Evolutionary conservation across 1,139 yeast genomes (phyloP).

Genomic region (Protomyces pachydermus): DNA sequence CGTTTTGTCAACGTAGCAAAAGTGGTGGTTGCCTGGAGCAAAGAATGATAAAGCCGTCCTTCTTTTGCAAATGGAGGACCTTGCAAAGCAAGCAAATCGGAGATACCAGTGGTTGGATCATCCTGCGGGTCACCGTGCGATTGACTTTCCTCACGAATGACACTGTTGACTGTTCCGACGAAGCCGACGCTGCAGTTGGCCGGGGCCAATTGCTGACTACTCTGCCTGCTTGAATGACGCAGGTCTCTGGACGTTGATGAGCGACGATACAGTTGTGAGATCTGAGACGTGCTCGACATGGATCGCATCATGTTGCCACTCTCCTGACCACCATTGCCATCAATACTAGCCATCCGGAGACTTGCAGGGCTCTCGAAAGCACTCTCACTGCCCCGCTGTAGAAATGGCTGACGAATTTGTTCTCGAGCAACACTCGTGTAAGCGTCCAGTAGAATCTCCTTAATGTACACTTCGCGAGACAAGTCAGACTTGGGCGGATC

Average conservation of each 20-base stretch:
- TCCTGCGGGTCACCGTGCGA: neutral
- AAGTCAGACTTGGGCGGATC: neutral
- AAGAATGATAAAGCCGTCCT: slow-evolving; percentile 57
- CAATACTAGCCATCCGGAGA: neutral
- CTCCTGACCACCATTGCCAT: neutral
- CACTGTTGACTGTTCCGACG: slow-evolving; percentile 37
- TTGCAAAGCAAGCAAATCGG: slow-evolving; percentile 56
- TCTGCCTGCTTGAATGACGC: slow-evolving; percentile 18
- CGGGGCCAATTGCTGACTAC: neutral
- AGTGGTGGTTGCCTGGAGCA: slow-evolving; percentile 40
- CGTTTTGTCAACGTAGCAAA: neutral
- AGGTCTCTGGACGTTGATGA: slow-evolving; percentile 14
- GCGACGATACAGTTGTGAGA: neutral
- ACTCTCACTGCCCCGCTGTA: neutral
- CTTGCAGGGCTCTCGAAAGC: neutral
- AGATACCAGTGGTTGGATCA: slow-evolving; percentile 39
- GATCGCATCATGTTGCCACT: neutral
- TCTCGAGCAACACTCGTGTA: slow-evolving; percentile 26
- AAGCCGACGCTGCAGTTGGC: slow-evolving; percentile 35
- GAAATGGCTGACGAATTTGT: slow-evolving; percentile 25
- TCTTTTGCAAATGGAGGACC: slow-evolving; percentile 81
- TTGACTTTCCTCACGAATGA: slow-evolving; percentile 36
- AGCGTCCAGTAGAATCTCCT: slow-evolving; percentile 20
- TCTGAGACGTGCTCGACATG: neutral
- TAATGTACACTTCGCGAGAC: slow-evolving; percentile 3